Evolutionary conservation across 768 basidiomycete species (phyloP).

Genomic region (Kwoniella botswanensis): DNA sequence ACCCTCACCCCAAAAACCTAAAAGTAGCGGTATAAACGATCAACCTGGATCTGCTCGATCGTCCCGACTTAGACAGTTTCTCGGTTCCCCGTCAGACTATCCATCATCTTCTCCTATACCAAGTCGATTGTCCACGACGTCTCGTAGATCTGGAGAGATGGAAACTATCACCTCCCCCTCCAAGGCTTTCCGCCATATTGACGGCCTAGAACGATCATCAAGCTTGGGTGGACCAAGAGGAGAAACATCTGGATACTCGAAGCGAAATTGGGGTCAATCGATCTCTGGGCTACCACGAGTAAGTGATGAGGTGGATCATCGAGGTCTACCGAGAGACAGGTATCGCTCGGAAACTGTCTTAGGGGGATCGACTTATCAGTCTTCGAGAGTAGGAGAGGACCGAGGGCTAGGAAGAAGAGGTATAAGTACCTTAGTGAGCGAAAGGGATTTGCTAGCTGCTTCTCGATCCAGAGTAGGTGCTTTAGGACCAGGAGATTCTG

Average conservation of each 20-base stretch:
- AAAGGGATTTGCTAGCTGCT: conserved; percentile 19
- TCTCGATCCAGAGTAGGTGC: conserved; percentile 19
- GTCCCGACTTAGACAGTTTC: conserved; percentile 19
- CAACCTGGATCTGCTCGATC: conserved; percentile 18
- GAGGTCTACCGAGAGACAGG: conserved; percentile 24
- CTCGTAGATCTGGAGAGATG: conserved; percentile 9
- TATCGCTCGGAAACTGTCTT: conserved; percentile 34
- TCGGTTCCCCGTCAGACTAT: conserved; percentile 25
- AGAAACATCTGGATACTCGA: conserved; percentile 20
- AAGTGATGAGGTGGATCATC: conserved; percentile 15
- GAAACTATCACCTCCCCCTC: conserved; percentile 24
- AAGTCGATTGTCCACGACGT: conserved; percentile 9
- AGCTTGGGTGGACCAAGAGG: conserved; percentile 10
- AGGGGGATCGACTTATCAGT: conserved; percentile 28
- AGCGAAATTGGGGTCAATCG: conserved; percentile 39
- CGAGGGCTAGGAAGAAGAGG: conserved; percentile 6
- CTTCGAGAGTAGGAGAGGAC: conserved; percentile 12
- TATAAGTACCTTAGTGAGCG: conserved; percentile 17
- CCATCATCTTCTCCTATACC: conserved; percentile 19
- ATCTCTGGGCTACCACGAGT: conserved; percentile 33
- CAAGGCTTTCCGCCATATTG: conserved; percentile 12
- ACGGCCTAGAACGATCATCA: conserved; percentile 18
- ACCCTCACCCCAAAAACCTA: conserved; percentile 35
- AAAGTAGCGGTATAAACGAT: conserved; percentile 2
- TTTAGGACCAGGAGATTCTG: conserved; percentile 37